phyloP scores from a whole-genome alignment of 345 rosid species.

The Syzygium grande region DNA sequence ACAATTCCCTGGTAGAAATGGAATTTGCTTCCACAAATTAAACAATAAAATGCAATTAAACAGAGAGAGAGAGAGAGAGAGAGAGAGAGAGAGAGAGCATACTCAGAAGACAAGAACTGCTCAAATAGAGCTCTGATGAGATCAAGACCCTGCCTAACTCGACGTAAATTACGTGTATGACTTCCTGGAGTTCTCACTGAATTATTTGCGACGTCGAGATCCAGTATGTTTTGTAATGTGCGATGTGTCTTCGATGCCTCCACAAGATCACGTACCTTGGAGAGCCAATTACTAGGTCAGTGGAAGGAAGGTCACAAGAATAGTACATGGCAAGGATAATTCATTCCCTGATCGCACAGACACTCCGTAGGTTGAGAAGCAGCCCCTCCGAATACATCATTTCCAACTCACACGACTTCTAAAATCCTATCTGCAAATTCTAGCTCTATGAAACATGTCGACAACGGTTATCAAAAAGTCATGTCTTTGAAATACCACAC shows the following conservation, averaged over 20 bases:
- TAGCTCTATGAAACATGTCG: not conserved
- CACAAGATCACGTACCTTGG: conserved; percentile 47
- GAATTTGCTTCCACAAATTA: not conserved
- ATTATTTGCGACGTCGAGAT: conserved; percentile 53
- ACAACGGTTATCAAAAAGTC: not conserved
- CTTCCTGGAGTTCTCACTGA: conserved; percentile 76
- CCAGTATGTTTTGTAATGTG: conserved; percentile 50
- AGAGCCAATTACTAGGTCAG: not conserved
- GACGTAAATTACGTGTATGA: conserved; percentile 68
- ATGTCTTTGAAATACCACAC: not conserved
- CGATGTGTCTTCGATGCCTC: conserved; percentile 55
- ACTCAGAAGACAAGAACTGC: conserved; percentile 53
- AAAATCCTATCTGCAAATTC: not conserved
- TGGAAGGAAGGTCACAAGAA: not conserved
- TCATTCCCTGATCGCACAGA: not conserved
- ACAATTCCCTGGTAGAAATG: not conserved
- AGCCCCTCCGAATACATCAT: not conserved
- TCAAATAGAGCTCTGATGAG: conserved; percentile 77
- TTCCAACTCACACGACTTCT: not conserved
- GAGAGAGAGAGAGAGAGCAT: not conserved
- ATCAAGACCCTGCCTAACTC: conserved; percentile 90
- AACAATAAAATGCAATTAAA: not conserved
- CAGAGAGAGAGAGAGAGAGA: not conserved
- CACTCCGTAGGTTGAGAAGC: not conserved
- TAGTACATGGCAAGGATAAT: not conserved